Conservation (phyloP, 176 grass and related monocot genomes). For the Coix lacrymajobi region DNA sequence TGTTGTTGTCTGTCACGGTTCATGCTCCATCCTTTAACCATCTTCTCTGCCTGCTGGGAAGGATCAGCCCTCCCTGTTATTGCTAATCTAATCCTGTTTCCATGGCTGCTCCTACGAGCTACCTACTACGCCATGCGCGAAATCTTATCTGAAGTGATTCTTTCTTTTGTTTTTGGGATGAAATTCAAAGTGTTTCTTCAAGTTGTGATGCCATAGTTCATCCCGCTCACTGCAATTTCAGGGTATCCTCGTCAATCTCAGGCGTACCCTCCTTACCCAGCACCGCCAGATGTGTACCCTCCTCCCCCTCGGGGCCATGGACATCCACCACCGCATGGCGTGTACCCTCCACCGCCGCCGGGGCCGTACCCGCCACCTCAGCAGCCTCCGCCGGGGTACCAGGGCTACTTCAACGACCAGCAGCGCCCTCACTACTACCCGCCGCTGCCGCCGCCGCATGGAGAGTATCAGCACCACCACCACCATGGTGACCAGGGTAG, state of each 20-base stretch:
- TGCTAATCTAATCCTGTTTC: background rate
- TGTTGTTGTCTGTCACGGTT: background rate
- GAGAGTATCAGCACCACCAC: background rate
- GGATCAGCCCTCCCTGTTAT: background rate
- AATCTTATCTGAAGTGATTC: background rate
- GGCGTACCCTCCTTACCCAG: conserved; percentile 12
- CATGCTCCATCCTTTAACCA: background rate
- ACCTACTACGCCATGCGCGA: background rate
- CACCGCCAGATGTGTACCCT: conserved; percentile 15
- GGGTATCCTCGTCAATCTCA: conserved; percentile 12
- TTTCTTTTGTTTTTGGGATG: too few relatives aligned
- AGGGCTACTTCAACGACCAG: conserved; percentile 33
- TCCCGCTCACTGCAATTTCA: conserved; percentile 7
- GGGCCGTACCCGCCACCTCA: conserved; percentile 4
- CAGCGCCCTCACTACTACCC: conserved; percentile 33
- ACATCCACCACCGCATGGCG: background rate
- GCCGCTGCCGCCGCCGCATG: background rate
- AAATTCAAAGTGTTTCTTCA: background rate
- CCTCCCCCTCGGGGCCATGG: conserved; percentile 12
- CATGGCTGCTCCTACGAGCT: background rate
- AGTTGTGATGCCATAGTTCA: background rate
- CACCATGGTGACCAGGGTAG: background rate
- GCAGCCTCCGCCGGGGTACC: conserved; percentile 34
- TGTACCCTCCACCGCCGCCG: conserved; percentile 21
- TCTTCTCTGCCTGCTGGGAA: background rate